A percentile compares a stretch with the other conserved stretches of the same genome.
Evolutionary conservation across 2,329 filamentous ascomycete species (phyloP).

Genomic region (Juglanconis juglandina): DNA sequence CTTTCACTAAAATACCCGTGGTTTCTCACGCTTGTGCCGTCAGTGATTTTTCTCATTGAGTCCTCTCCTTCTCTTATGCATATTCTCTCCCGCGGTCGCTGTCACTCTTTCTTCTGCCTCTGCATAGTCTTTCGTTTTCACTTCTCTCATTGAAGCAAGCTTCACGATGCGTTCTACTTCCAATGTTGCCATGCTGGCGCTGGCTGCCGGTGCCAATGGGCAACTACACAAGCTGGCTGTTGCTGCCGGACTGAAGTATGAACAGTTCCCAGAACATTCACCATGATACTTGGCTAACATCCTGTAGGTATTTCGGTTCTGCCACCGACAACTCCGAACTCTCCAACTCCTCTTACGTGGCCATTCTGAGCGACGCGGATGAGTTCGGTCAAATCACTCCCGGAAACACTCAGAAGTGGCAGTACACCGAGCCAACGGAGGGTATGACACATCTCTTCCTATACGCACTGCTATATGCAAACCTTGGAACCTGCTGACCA

Average conservation of each 20-base stretch:
- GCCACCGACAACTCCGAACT: slow-evolving; percentile 59
- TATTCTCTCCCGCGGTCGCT: background rate
- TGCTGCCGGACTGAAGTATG: slow-evolving; percentile 45
- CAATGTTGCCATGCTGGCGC: slow-evolving; percentile 15
- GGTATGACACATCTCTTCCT: slow-evolving; percentile 22
- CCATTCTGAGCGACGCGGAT: slow-evolving; percentile 49
- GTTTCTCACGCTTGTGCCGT: background rate
- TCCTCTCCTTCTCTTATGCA: background rate
- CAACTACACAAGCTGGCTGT: slow-evolving; percentile 52
- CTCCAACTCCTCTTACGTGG: slow-evolving; percentile 51
- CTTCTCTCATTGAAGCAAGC: slow-evolving; percentile 10
- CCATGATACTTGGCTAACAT: background rate
- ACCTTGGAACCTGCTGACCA: background rate
- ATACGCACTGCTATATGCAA: no score
- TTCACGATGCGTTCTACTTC: slow-evolving; percentile 18
- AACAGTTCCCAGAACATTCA: no score
- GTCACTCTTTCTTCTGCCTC: background rate
- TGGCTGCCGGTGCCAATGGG: slow-evolving; percentile 16
- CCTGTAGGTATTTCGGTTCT: slow-evolving; percentile 55
- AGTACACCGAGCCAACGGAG: slow-evolving; percentile 55
- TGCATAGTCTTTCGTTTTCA: slow-evolving; percentile 4
- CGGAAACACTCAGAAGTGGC: slow-evolving; percentile 63
- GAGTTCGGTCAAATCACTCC: slow-evolving; percentile 66
- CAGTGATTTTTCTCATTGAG: background rate
- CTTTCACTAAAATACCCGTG: background rate